phyloP scores from a whole-genome alignment of 768 basidiomycete genomes.

The Clitopilus passeckerianus region DNA sequence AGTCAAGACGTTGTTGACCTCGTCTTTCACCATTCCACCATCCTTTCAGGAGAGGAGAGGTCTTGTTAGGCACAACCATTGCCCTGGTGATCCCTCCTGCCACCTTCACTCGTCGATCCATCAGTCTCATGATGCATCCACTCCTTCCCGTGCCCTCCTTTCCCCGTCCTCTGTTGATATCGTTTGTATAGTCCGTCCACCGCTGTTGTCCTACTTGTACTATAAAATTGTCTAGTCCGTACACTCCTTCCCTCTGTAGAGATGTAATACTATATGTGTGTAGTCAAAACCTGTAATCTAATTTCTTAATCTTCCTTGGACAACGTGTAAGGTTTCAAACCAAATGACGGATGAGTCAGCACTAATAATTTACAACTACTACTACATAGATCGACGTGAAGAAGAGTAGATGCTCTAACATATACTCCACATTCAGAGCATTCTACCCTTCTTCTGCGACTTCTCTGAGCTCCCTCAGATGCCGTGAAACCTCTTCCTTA shows the following conservation, averaged over 20 bases:
- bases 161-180: neutral
- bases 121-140: neutral
- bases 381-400: too few relatives aligned
- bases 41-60: neutral
- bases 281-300: neutral
- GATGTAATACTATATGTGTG: neutral
- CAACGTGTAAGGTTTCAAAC: neutral
- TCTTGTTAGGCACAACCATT: neutral
- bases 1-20: neutral
- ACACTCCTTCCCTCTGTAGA: neutral
- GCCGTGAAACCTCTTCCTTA: slow-evolving; percentile 72
- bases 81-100: neutral
- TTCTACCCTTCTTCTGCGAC: slow-evolving; percentile 40
- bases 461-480: slow-evolving; percentile 62
- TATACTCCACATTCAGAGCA: too few relatives aligned
- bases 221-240: neutral
- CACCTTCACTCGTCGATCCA: neutral
- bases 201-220: neutral
- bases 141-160: neutral
- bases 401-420: too few relatives aligned
- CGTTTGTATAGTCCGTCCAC: neutral
- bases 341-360: neutral
- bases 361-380: too few relatives aligned
- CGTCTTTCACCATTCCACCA: neutral
- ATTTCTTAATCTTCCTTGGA: neutral